Evolutionary conservation across 1,284 basidiomycete species (phyloP), one percentile per base, ranked within the genome.

Genomic region (Cryptococcus hybrid): DNA sequence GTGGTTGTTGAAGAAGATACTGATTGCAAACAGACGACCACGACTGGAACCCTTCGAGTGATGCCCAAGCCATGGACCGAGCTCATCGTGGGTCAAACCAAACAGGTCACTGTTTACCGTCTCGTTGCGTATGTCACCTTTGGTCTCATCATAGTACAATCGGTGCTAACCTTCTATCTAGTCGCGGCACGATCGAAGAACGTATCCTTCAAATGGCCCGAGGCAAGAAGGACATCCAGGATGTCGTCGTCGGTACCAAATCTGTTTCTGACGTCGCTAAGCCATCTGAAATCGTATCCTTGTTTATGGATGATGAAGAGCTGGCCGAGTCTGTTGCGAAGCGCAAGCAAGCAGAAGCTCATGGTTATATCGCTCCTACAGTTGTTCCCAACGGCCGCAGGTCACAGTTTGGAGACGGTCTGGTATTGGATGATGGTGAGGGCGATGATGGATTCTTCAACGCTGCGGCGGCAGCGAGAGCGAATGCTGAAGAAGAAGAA

Each of bases 41-140:
- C 71, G 96, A 99, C 73, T 99, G 96, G 96, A 99, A 99, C 76
- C 96, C 94, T 13, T 95, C 92, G 35, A 99, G 99, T 74, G 96
- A 99, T 76, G 92, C 93, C 43, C 96, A 99, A 78, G 96, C 96
- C 9, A 99, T 99, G 96, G 96, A 99, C 74, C 90, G 96, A 69
- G 96, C 96, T 15, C 96, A 99, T 81, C 92, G 96, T 99, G 11
- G 96, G 96, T 40, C 96, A 99, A 80, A 99, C 94, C 9, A 90
- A 93, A 61, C 96, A 99, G 80, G 96, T 99, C 57, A 99, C 95
- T 0, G 95, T 99, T 5, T 99, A 99, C 78, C 88, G 96, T 43
- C 82, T 99, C 54, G 96, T 99, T 47, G 71, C 74, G 34, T 59
- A 55, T 45, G 58, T 64, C 24, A 36, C 34, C 12, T 44, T 46